Conservation (phyloP, 805 yeast genomes). For the Kuraishia piskuri region DNA sequence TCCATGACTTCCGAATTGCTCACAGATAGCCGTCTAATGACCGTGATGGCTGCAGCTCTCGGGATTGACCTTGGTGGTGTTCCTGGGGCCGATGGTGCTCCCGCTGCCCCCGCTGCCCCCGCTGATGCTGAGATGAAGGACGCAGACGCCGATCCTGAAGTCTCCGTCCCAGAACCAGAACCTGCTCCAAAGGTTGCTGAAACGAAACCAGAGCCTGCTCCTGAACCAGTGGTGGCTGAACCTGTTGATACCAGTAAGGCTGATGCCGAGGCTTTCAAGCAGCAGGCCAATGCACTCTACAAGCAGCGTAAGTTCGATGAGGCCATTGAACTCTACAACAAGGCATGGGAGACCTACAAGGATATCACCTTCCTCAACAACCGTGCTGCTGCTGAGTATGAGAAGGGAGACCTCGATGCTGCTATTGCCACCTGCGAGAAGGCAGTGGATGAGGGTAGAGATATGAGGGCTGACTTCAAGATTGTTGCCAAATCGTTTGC, state of each 20-base stretch:
- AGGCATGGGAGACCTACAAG: conserved; percentile 73
- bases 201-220: conserved; percentile 22
- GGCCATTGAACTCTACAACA: conserved; percentile 78
- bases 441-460: conserved; percentile 89
- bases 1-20: conserved; percentile 62
- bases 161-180: conserved; percentile 11
- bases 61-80: conserved; percentile 65
- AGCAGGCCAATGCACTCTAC: conserved; percentile 79
- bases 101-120: conserved; percentile 15
- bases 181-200: conserved; percentile 19
- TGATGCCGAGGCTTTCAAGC: conserved; percentile 64
- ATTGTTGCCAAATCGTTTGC: conserved; percentile 88
- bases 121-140: conserved; percentile 28
- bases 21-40: conserved; percentile 81
- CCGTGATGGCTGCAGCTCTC: conserved; percentile 74
- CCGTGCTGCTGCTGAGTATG: conserved; percentile 96
- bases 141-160: conserved; percentile 13
- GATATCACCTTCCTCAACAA: conserved; percentile 94
- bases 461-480: conserved; percentile 84
- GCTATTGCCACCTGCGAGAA: conserved; percentile 73
- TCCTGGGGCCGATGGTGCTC: conserved; percentile 13
- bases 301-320: conserved; percentile 85
- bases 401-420: conserved; percentile 83
- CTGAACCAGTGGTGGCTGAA: conserved; percentile 11
- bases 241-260: conserved; percentile 27